These are phyloP conservation scores for Tricholoma hemisulphureum DNA, from an alignment of 768 basidiomycete genomes.

Conservation along the genomic window DNA sequence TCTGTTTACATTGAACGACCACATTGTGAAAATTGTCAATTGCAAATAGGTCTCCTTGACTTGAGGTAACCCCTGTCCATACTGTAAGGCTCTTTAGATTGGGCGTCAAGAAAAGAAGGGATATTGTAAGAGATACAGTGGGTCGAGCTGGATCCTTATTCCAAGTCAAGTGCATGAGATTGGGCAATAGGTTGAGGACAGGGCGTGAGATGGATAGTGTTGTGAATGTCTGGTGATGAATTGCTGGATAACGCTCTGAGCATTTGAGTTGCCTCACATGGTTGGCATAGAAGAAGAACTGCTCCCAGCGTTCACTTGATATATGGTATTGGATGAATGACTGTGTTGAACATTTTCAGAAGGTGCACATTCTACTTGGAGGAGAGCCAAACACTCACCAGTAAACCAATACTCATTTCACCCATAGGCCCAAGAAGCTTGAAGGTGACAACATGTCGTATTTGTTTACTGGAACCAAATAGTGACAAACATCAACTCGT, in stretches of 20 bases:
- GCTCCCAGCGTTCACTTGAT: slow-evolving; percentile 16
- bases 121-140: slow-evolving; percentile 7
- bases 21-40: slow-evolving; percentile 13
- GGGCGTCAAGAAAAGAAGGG: slow-evolving; percentile 13
- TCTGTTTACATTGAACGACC: slow-evolving; percentile 4
- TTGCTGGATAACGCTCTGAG: slow-evolving; percentile 9
- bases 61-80: slow-evolving; percentile 1
- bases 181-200: slow-evolving; percentile 12
- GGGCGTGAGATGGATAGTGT: slow-evolving; percentile 12
- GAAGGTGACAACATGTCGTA: too few relatives aligned
- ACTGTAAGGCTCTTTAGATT: slow-evolving; percentile 10
- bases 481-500: too few relatives aligned
- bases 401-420: slow-evolving; percentile 1
- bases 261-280: slow-evolving; percentile 20
- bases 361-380: not conserved
- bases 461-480: too few relatives aligned
- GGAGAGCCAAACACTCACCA: slow-evolving; percentile 1
- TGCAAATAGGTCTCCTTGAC: slow-evolving; percentile 11
- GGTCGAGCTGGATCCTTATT: slow-evolving; percentile 8
- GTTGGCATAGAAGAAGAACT: slow-evolving; percentile 20
- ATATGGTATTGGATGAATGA: slow-evolving; percentile 15
- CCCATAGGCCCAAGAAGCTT: slow-evolving; percentile 15
- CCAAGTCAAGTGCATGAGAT: slow-evolving; percentile 17
- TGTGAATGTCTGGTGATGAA: slow-evolving; percentile 7
- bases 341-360: not conserved